Evolutionary conservation across 2,329 filamentous ascomycete species (phyloP), one percentile per base, ranked within the genome.

Genomic region (Colletotrichum magnum): DNA sequence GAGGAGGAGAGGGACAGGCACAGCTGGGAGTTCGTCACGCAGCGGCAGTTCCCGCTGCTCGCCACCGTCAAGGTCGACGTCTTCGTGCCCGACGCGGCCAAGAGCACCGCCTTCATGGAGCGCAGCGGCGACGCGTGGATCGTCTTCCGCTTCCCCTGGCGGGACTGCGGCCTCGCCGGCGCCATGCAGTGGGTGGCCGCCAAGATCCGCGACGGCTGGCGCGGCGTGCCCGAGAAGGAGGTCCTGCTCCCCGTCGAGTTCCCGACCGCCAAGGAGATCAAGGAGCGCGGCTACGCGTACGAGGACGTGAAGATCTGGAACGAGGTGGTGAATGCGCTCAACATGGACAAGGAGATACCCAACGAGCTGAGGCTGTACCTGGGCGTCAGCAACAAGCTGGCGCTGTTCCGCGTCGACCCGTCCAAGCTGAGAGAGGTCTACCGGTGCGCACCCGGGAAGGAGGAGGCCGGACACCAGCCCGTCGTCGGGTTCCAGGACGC

Each of bases 1-100:
- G 76, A 79, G 39, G 79, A 78, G 65, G 78, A 81, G 66, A 80
- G 82, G 72, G 78, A 78, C 62, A 75, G 79, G 56, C 85, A 84
- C 73, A 79, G 81, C 26, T 96, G 93, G 93, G 86, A 90, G 15
- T 91, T 93, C 76, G 84, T 94, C 77, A 94, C 93, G 0, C 88
- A 90, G 77, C 84, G 92, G 64, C 87, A 92, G 72, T 90, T 90
- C 72, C 90, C 94, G 1, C 86, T 86, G 50, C 85, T 98, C 59
- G 91, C 93, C 7, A 90, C 90, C 54, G 85, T 98, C 58, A 86
- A 84, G 66, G 85, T 90, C 28, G 88, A 91, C 74, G 83, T 92
- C 53, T 95, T 92, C 91, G 79, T 91, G 28, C 92, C 92, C 0
- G 91, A 94, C 78, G 81, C 86, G 56, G 83, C 77, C 76, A 88